Percentiles rank a stretch among this genome's conserved stretches.
These are phyloP conservation scores for Phialophora tarda DNA, from an alignment of 2,329 filamentous ascomycete genomes.

Conservation along the genomic window DNA sequence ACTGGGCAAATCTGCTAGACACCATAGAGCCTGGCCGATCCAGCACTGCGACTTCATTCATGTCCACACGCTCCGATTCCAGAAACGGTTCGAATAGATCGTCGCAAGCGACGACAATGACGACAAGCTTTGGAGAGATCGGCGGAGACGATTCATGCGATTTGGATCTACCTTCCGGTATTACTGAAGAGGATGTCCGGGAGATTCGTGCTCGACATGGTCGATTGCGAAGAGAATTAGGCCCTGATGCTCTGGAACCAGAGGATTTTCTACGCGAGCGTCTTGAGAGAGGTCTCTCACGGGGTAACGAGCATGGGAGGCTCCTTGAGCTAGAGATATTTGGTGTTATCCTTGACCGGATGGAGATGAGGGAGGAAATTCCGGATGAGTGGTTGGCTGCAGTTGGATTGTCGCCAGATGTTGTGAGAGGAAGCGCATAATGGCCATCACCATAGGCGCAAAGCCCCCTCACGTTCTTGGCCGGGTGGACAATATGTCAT, in stretches of 20 bases:
- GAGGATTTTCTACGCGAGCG: background rate
- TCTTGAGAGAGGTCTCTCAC: slow-evolving; percentile 15
- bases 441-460: background rate
- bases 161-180: slow-evolving; percentile 38
- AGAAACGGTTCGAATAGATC: slow-evolving; percentile 40
- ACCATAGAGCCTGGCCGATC: slow-evolving; percentile 84
- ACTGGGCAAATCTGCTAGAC: slow-evolving; percentile 80
- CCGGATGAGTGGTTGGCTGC: slow-evolving; percentile 83
- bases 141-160: slow-evolving; percentile 38
- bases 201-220: slow-evolving; percentile 38
- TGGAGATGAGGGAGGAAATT: slow-evolving; percentile 74
- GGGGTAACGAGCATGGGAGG: slow-evolving; percentile 17
- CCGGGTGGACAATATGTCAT: background rate
- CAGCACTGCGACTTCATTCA: slow-evolving; percentile 81
- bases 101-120: slow-evolving; percentile 46
- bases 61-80: slow-evolving; percentile 63
- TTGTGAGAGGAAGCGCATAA: slow-evolving; percentile 42
- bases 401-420: slow-evolving; percentile 60
- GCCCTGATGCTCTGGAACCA: background rate
- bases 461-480: background rate
- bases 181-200: slow-evolving; percentile 38
- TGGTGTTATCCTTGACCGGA: slow-evolving; percentile 72
- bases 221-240: slow-evolving; percentile 16
- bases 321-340: slow-evolving; percentile 63
- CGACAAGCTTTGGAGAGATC: slow-evolving; percentile 40